Evolutionary conservation across 2,329 filamentous ascomycete genomes (phyloP).

Genomic region (Gliomastix tumulicola): DNA sequence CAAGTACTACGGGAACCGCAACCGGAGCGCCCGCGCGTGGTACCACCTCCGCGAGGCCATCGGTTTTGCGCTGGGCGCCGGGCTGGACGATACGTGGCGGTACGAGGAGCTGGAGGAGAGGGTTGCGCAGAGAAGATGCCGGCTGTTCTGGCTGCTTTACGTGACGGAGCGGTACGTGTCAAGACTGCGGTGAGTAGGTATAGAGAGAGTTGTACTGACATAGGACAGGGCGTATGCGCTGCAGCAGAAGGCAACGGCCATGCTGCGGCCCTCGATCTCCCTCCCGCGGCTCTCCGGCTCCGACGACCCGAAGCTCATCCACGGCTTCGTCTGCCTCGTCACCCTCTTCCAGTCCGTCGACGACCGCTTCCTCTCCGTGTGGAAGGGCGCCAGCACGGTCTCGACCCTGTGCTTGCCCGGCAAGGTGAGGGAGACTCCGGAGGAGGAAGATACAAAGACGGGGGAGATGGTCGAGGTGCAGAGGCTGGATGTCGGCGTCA

Average conservation of each 20-base stretch:
- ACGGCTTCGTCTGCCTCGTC: conserved; percentile 10
- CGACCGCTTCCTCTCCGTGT: conserved; percentile 5
- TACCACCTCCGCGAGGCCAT: conserved; percentile 13
- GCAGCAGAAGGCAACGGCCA: conserved; percentile 8
- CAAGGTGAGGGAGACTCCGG: background rate
- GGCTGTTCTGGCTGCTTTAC: conserved; percentile 13
- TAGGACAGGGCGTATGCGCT: conserved; percentile 11
- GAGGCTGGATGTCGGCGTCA: conserved; percentile 10
- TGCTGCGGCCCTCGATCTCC: conserved; percentile 9
- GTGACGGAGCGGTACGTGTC: conserved; percentile 10
- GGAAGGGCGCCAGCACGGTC: background rate
- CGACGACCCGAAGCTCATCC: conserved; percentile 10
- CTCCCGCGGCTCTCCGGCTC: conserved; percentile 11
- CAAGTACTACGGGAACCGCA: conserved; percentile 9
- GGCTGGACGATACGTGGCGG: conserved; percentile 8
- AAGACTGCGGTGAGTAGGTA: background rate
- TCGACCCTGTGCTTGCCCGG: background rate
- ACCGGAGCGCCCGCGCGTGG: conserved; percentile 8
- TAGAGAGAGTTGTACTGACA: background rate
- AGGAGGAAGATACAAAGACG: background rate
- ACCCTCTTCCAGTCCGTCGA: conserved; percentile 11
- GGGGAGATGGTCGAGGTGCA: conserved; percentile 12
- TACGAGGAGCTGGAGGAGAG: conserved; percentile 6
- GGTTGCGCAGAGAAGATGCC: conserved; percentile 7
- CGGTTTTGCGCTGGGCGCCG: conserved; percentile 9